Conservation (phyloP, 148 eudicot genomes). For the Spergularia marina region DNA sequence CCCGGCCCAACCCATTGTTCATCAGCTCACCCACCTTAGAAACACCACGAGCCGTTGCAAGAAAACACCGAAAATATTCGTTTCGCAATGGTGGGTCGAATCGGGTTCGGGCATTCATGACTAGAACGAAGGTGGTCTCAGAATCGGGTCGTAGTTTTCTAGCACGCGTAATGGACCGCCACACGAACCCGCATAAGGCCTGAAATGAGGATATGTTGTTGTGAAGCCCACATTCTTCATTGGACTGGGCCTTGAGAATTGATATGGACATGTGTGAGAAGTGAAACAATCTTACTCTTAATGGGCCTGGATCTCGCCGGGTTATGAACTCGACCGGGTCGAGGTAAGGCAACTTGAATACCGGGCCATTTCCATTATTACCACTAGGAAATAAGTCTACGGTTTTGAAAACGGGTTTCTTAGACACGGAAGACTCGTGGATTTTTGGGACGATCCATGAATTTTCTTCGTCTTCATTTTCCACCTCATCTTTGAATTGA, state of each 20-base stretch:
- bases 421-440: background rate
- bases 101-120: conserved; percentile 54
- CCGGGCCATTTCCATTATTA: background rate
- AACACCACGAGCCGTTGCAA: conserved; percentile 38
- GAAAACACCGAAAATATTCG: conserved; percentile 55
- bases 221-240: conserved; percentile 17
- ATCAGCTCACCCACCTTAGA: conserved; percentile 40
- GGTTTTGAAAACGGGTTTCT: conserved; percentile 4
- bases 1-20: conserved; percentile 38
- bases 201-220: conserved; percentile 44
- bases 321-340: conserved; percentile 15
- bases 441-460: too few species aligned
- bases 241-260: conserved; percentile 20
- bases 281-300: conserved; percentile 24
- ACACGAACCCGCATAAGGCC: conserved; percentile 62
- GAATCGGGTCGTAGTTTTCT: conserved; percentile 35
- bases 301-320: conserved; percentile 1
- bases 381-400: background rate
- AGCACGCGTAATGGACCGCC: conserved; percentile 79
- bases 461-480: background rate
- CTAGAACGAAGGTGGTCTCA: conserved; percentile 19
- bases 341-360: conserved; percentile 10
- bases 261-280: conserved; percentile 14
- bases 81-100: conserved; percentile 47
- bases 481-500: background rate